Evolutionary conservation across 805 yeast genomes (phyloP), one percentile per base, ranked within the genome.

Genomic region (Barnettozyma sucrosica): DNA sequence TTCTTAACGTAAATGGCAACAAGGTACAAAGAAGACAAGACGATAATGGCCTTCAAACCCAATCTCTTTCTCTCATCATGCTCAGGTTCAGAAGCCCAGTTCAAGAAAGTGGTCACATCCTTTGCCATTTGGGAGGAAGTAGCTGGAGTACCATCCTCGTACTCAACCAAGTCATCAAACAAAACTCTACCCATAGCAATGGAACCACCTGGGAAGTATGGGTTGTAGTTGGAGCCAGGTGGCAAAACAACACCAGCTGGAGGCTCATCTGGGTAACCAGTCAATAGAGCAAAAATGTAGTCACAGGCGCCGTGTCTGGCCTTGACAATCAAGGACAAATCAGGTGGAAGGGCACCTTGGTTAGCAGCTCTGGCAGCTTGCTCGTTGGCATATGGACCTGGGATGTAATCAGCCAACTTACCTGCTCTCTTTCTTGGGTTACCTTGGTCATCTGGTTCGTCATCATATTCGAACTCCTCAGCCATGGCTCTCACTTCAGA

Each of bases 361-460:
- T 93, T 93, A 55, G 96, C 97, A 58, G 98, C 97, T 77, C 99
- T 88, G 43, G 99, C 99, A 55, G 98, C 98, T 76, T 93, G 95
- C 72, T 93, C 99, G 69, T 93, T 93, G 57, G 89, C 88, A 70
- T 93, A 93, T 49, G 99, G 99, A 55, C 86, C 88, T 59, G 95
- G 98, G 57, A 93, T 76, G 71, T 84, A 79, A 73, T 93, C 99
- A 54, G 98, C 90, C 66, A 93, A 80, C 75, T 93, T 93, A 75
- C 99, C 99, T 50, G 95, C 85, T 79, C 99, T 89, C 85, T 85
- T 89, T 76, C 87, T 87, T 71, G 97, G 96, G 69, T 86, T 85
- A 67, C 98, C 98, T 77, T 90, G 95, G 70, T 90, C 97, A 71
- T 89, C 97, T 69, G 95, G 96, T 74, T 93, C 99, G 67, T 90